phyloP scores from a whole-genome alignment of 495 filamentous ascomycete species.

The Amorphotheca resinae region DNA sequence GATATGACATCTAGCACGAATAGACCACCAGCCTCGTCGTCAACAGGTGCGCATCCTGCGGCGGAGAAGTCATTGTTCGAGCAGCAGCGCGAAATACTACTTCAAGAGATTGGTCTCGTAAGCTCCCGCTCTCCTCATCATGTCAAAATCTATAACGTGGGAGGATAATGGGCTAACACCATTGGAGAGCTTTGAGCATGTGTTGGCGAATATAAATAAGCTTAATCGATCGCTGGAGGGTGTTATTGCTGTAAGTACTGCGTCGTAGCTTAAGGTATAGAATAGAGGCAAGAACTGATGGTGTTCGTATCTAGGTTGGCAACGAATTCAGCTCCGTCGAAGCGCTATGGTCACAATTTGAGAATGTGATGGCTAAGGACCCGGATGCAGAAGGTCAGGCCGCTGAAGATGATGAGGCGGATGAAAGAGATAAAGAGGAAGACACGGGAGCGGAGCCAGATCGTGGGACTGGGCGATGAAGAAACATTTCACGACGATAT shows the following conservation, averaged over 20 bases:
- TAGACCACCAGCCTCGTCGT: slow-evolving; percentile 7
- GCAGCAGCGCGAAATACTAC: slow-evolving; percentile 65
- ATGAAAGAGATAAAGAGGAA: slow-evolving; percentile 1
- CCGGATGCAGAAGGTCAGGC: slow-evolving; percentile 34
- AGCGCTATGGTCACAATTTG: slow-evolving; percentile 92
- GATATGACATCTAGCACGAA: slow-evolving; percentile 16
- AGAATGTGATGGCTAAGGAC: slow-evolving; percentile 84
- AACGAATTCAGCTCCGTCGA: slow-evolving; percentile 97
- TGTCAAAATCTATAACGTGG: background rate
- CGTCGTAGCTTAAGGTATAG: background rate
- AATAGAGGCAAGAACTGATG: background rate
- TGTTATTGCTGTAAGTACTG: slow-evolving; percentile 60
- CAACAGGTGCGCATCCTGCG: slow-evolving; percentile 1
- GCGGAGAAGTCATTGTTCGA: slow-evolving; percentile 45
- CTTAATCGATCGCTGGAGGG: slow-evolving; percentile 86
- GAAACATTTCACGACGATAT: background rate
- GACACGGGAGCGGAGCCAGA: slow-evolving; percentile 19
- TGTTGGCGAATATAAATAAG: slow-evolving; percentile 92
- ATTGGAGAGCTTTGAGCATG: slow-evolving; percentile 75
- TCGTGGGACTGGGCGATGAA: slow-evolving; percentile 3
- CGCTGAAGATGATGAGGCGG: slow-evolving; percentile 24
- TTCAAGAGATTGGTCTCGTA: slow-evolving; percentile 69
- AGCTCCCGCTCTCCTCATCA: slow-evolving; percentile 16
- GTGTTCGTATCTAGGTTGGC: slow-evolving; percentile 50
- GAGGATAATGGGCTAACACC: background rate